Base-by-base conservation (phyloP, 768 basidiomycete species). In the Tephrocybe rancida region DNA sequence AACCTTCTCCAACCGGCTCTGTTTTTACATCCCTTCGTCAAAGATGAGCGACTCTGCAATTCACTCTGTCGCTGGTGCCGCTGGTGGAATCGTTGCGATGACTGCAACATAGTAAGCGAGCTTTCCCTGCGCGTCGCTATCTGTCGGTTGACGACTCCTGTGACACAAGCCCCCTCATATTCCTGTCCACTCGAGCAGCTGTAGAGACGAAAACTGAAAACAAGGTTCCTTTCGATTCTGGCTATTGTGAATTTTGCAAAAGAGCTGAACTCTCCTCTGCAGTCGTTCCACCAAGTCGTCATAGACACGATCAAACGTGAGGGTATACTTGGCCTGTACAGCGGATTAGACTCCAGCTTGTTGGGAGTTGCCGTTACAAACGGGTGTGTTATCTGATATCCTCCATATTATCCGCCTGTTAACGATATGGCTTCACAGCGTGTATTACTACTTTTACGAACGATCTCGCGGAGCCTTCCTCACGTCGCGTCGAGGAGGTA, bases 371-470 rank as follows among this genome's bases (percentile, higher is more conserved):
- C 92, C 4, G 79, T 97, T 29, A 97, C 97, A 18, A 98, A 98
- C 62, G 90, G 89, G 92, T 90, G 61, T 47, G 80, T 66, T 30
- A 50, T 35, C 2, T 6, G 14, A 1, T 26, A 37, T 3, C 18
- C 26, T 39, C 3, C 22, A 11, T 29, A 19, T 27, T 44, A n/a
- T 21, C 35, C 39, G 16, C 46, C 32, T 32, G 42, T 46, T 38
- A 44, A 35, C 19, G 18, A 52, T 49, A 50, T 49, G 21, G 26
- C 44, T 49, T 19, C 26, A 7, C 60, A 94, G 94, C 2, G 88
- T 92, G 5, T 98, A 97, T 66, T 98, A 98, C 72, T 93, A 90
- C 70, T 95, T 90, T 75, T 93, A 92, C 64, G 90, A 92, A 66
- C 81, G 85, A 37, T 83, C 85, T 14, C 76, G 85, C 42, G 82